Percentiles rank a stretch among this genome's conserved stretches.
These are phyloP conservation scores for Aquilaria sinensis DNA, from an alignment of 345 rosid genomes.

Conservation along the genomic window DNA sequence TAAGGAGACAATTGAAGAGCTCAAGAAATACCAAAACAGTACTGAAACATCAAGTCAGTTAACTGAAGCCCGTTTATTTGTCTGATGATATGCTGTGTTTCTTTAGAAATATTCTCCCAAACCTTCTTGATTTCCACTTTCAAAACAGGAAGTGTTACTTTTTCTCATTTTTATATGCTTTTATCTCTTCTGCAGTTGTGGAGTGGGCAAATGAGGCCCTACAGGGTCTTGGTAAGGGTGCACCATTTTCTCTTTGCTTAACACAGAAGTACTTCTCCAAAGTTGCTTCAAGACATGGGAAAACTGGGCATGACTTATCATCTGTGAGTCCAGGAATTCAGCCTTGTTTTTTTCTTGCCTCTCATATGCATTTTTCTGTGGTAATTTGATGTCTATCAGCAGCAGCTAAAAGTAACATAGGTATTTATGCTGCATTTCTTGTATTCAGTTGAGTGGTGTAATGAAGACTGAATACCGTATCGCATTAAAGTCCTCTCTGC, in stretches of 20 bases:
- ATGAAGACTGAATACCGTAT: conserved; percentile 90
- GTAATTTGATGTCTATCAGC: neutral
- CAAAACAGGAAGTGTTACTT: neutral
- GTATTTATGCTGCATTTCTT: conserved; percentile 6
- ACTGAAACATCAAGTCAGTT: conserved; percentile 53
- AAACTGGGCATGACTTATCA: conserved; percentile 43
- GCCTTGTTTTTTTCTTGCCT: neutral
- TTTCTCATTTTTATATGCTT: conserved; percentile 5
- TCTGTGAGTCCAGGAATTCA: conserved; percentile 39
- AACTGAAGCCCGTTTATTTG: neutral
- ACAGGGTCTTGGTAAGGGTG: conserved; percentile 74
- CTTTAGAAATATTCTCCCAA: too few relatives aligned
- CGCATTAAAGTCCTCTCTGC: conserved; percentile 63
- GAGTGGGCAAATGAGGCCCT: conserved; percentile 90
- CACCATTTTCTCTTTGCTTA: conserved; percentile 88
- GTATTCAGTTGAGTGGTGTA: conserved; percentile 59
- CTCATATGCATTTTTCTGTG: neutral
- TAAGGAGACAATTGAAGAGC: conserved; percentile 59
- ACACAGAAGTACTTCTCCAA: conserved; percentile 62
- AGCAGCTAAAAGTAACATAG: conserved; percentile 4
- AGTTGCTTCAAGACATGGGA: conserved; percentile 64
- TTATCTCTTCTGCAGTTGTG: conserved; percentile 31
- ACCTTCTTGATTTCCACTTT: too few relatives aligned
- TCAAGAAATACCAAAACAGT: conserved; percentile 56
- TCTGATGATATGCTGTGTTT: neutral